A percentile compares a stretch with the other conserved stretches of the same genome.
Evolutionary conservation across 257 asterid genomes (phyloP).

Genomic region (Echites panduratus): DNA sequence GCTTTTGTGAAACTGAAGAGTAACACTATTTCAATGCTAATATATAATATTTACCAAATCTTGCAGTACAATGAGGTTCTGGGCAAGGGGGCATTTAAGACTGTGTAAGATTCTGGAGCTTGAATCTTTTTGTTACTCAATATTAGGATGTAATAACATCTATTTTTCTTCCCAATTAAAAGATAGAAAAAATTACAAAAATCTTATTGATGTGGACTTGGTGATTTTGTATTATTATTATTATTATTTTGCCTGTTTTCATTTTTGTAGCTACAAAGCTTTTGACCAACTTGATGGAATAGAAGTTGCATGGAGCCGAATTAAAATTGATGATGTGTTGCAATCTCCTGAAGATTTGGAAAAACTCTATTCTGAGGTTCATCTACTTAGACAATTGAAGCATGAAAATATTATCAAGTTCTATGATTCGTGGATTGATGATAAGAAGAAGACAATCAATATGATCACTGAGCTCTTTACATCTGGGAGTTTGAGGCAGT

Average conservation of each 20-base stretch:
- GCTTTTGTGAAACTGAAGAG: background rate
- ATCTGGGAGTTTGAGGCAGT: constrained; percentile 85
- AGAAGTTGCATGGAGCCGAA: constrained; percentile 88
- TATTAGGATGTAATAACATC: background rate
- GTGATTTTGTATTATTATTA: no score
- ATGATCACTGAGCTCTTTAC: constrained; percentile 90
- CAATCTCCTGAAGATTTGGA: constrained; percentile 64
- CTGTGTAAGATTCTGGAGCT: constrained; percentile 48
- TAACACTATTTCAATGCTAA: background rate
- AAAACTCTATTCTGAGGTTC: constrained; percentile 70
- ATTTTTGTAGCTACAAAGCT: constrained; percentile 52
- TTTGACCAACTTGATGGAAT: constrained; percentile 73
- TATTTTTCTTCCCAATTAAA: no score
- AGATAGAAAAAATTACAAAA: no score
- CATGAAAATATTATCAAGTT: constrained; percentile 55
- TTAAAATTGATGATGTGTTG: constrained; percentile 49
- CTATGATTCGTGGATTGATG: constrained; percentile 68
- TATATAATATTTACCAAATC: constrained; percentile 1
- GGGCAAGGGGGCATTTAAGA: constrained; percentile 89
- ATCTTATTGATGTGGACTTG: background rate
- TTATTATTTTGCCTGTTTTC: background rate
- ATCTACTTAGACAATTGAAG: constrained; percentile 59
- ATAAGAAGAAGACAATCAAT: constrained; percentile 67
- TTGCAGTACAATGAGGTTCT: constrained; percentile 62
- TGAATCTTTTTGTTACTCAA: constrained; percentile 5